Percentiles rank a stretch among this genome's conserved stretches.
These are phyloP conservation scores for Ophiostoma australiae DNA, from an alignment of 2,329 filamentous ascomycete species.

Conservation along the genomic window DNA sequence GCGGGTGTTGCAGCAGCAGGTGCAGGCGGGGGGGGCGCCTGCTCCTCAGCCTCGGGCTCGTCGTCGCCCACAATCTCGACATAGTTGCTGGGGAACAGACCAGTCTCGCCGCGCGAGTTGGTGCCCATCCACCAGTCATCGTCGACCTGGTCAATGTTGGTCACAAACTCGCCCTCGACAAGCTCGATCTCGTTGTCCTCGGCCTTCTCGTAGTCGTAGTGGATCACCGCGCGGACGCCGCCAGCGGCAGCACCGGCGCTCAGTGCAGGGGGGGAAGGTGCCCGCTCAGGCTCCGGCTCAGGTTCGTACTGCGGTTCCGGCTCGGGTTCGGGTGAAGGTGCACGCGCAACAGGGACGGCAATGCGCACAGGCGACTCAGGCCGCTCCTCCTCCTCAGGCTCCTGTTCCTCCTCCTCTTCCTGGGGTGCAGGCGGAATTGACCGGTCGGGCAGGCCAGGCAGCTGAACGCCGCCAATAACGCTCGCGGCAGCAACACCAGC, in stretches of 20 bases:
- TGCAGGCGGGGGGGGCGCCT: slow-evolving; percentile 32
- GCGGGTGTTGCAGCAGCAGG: slow-evolving; percentile 19
- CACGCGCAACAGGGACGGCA: slow-evolving; percentile 44
- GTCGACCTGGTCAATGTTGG: slow-evolving; percentile 93
- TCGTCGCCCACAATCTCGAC: slow-evolving; percentile 75
- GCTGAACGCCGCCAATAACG: slow-evolving; percentile 73
- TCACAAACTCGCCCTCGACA: slow-evolving; percentile 79
- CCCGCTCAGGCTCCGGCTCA: slow-evolving; percentile 47
- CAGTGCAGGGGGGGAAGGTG: slow-evolving; percentile 34
- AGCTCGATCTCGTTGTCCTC: slow-evolving; percentile 96
- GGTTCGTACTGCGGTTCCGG: slow-evolving; percentile 52
- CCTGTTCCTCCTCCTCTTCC: slow-evolving; percentile 40
- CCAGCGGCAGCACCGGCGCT: slow-evolving; percentile 35
- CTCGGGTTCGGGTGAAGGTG: slow-evolving; percentile 59
- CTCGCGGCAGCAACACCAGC: slow-evolving; percentile 56
- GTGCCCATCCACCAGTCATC: slow-evolving; percentile 99
- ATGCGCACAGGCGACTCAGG: slow-evolving; percentile 32
- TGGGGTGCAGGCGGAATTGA: slow-evolving; percentile 39
- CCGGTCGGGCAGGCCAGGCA: slow-evolving; percentile 71
- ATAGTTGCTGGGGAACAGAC: slow-evolving; percentile 95
- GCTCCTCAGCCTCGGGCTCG: slow-evolving; percentile 28
- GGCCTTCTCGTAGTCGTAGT: slow-evolving; percentile 96
- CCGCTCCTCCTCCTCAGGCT: slow-evolving; percentile 32
- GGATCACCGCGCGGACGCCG: slow-evolving; percentile 64
- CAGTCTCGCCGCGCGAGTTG: slow-evolving; percentile 76